Evolutionary conservation across 1,139 yeast genomes (phyloP), one percentile per base, ranked within the genome.

Genomic region (Kodamaea suecica): DNA sequence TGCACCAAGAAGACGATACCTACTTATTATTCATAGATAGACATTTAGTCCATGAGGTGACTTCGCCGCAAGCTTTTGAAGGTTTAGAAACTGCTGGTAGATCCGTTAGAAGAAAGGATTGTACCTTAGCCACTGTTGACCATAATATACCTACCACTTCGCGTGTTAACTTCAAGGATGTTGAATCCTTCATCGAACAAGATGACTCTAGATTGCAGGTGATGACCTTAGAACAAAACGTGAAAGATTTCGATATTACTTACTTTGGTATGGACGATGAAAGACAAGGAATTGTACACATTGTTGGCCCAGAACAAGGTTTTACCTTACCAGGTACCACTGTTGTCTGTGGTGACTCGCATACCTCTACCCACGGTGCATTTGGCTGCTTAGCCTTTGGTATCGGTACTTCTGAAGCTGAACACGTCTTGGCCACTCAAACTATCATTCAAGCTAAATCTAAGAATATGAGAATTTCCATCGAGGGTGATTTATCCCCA

Each of bases 291-390:
- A 92, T 92, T 57, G 98, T 92, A 38, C 98, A 92, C 61, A 87
- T 92, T 49, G 95, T 92, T 41, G 98, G 98, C 29, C 98, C 98
- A 24, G 98, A 92, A 63, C 97, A 92, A 65, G 98, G 97, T 30
- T 92, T 92, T 66, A 92, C 98, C 21, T 73, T 92, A 38, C 98
- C 98, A 17, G 98, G 98, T 52, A 87, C 97, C 38, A 92, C 98
- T 3, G 96, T 92, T 28, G 98, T 92, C 33, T 92, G 98, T 67
- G 98, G 98, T 59, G 98, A 92, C 61, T 87, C 97, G 3, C 98
- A 92, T 60, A 92, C 98, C 23, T 87, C 97, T 3, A 92, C 98
- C 2, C 98, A 92, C 57, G 98, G 98, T 52, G 98, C 98, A 28
- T 92, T 92, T 57, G 98, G 98, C 43, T 71, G 97, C n/a, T 75